Percentiles rank a stretch among this genome's conserved stretches.
phyloP scores from a whole-genome alignment of 345 rosid species.

The Melaleuca quinquenervia region DNA sequence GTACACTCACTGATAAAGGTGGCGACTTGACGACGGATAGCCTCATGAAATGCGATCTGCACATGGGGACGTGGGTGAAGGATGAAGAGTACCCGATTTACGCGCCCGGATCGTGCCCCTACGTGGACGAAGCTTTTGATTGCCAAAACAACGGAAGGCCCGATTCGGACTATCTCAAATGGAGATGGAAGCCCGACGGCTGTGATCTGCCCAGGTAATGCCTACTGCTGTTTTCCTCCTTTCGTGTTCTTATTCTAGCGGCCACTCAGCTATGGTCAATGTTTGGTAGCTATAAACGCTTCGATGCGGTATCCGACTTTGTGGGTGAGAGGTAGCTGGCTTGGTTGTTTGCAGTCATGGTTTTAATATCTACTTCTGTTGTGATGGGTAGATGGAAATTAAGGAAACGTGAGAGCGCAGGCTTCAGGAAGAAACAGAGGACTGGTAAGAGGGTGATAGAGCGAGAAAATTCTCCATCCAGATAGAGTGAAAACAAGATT shows the following conservation, averaged over 20 bases:
- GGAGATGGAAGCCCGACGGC: conserved; percentile 92
- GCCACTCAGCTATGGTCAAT: neutral
- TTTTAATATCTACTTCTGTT: neutral
- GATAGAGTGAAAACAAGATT: neutral
- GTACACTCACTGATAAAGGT: neutral
- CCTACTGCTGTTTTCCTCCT: neutral
- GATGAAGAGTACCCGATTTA: conserved; percentile 64
- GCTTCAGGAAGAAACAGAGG: neutral
- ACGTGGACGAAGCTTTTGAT: conserved; percentile 80
- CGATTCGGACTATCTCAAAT: conserved; percentile 58
- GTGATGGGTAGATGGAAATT: neutral
- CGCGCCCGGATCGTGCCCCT: conserved; percentile 76
- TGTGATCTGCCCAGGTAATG: conserved; percentile 87
- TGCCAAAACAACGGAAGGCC: conserved; percentile 74
- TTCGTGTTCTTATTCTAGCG: neutral
- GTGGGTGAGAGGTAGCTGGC: neutral
- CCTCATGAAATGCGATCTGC: conserved; percentile 53
- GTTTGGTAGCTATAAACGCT: neutral
- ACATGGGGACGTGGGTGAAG: conserved; percentile 65
- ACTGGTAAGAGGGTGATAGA: neutral
- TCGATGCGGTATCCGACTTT: neutral
- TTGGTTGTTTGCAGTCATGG: neutral
- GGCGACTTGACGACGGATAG: neutral
- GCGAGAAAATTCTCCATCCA: neutral
- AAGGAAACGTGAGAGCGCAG: neutral